Conservation (phyloP, 768 basidiomycete genomes). For the Mycena pura region DNA sequence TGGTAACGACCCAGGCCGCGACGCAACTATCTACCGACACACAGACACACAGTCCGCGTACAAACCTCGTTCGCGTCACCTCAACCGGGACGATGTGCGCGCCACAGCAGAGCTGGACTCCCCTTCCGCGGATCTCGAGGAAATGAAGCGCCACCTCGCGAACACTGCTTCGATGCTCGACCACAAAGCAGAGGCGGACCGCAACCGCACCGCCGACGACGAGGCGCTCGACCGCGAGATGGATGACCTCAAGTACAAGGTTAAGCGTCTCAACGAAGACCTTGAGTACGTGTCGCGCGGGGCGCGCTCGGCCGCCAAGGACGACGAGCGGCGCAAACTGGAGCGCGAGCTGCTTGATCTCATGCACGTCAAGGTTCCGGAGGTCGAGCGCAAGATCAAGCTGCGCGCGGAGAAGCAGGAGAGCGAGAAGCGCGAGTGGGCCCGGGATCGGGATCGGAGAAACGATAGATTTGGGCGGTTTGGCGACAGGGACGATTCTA, state of each 20-base stretch:
- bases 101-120: slow-evolving; percentile 71
- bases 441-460: slow-evolving; percentile 78
- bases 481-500: slow-evolving; percentile 54
- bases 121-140: slow-evolving; percentile 73
- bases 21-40: slow-evolving; percentile 94
- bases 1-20: slow-evolving; percentile 64
- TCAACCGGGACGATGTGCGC: slow-evolving; percentile 85
- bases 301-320: slow-evolving; percentile 71
- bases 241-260: slow-evolving; percentile 83
- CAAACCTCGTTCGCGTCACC: slow-evolving; percentile 79
- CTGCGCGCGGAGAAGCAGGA: slow-evolving; percentile 78
- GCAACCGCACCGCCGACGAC: slow-evolving; percentile 74
- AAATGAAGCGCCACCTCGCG: slow-evolving; percentile 83
- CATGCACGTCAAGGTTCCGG: slow-evolving; percentile 91
- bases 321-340: slow-evolving; percentile 84
- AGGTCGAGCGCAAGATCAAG: slow-evolving; percentile 85
- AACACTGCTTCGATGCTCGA: slow-evolving; percentile 86
- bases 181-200: slow-evolving; percentile 67
- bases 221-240: slow-evolving; percentile 92
- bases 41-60: slow-evolving; percentile 71
- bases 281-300: slow-evolving; percentile 86
- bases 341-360: slow-evolving; percentile 87
- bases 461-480: slow-evolving; percentile 83
- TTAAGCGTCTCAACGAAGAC: slow-evolving; percentile 89
- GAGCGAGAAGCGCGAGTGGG: slow-evolving; percentile 80